Evolutionary conservation across 257 asterid genomes (phyloP).

Genomic region (Ajuga chamaepitys): DNA sequence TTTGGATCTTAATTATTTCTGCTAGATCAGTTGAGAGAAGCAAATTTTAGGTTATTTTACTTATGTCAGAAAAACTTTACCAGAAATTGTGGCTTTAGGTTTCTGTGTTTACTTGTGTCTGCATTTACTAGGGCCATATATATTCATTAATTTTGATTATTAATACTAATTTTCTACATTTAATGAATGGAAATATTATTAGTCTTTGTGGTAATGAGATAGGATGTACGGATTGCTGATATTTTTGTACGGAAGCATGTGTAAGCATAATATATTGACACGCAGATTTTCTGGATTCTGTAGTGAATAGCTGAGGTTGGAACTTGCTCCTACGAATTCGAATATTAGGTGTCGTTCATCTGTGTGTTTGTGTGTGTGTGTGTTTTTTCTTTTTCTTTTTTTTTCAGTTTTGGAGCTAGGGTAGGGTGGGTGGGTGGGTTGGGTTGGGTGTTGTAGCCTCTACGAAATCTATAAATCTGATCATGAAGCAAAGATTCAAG

Average conservation of each 20-base stretch:
- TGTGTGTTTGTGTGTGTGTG: no score
- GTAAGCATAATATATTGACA: conserved; percentile 12
- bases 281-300: conserved; percentile 7
- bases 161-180: neutral
- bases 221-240: conserved; percentile 9
- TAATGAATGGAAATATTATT: neutral
- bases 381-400: no score
- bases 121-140: neutral
- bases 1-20: neutral
- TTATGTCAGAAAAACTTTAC: neutral
- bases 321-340: neutral
- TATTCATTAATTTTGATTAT: neutral
- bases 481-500: neutral
- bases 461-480: neutral
- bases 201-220: conserved; percentile 3
- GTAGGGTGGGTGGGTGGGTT: neutral
- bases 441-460: neutral
- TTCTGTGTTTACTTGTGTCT: neutral
- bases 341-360: neutral
- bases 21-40: neutral
- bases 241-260: conserved; percentile 2
- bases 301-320: neutral
- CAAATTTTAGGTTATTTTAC: neutral
- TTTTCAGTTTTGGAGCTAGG: neutral
- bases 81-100: neutral